Percentiles rank a stretch among this genome's conserved stretches.
These are phyloP conservation scores for Penicillium crustosum DNA, from an alignment of 2,329 filamentous ascomycete genomes.

Conservation along the genomic window DNA sequence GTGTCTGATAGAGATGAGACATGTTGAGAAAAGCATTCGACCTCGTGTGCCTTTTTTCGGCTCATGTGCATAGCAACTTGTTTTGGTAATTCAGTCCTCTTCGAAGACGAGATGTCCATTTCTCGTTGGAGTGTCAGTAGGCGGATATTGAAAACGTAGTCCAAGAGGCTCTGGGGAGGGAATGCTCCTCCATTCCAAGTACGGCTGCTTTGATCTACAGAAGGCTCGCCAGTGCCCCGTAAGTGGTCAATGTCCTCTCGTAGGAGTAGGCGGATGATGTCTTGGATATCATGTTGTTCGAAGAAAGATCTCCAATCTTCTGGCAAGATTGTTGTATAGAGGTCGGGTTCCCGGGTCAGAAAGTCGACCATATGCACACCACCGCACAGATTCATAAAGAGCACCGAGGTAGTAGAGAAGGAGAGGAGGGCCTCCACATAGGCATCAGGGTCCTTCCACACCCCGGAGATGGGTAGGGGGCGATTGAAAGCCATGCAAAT, in stretches of 20 bases:
- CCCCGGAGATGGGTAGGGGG: slow-evolving; percentile 66
- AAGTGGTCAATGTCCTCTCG: slow-evolving; percentile 65
- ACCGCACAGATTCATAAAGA: slow-evolving; percentile 87
- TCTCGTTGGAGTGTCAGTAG: slow-evolving; percentile 65
- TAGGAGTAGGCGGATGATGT: slow-evolving; percentile 77
- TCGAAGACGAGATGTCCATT: slow-evolving; percentile 1
- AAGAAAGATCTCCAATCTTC: slow-evolving; percentile 81
- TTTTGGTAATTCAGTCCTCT: slow-evolving; percentile 58
- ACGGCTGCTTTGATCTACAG: slow-evolving; percentile 13
- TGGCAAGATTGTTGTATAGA: slow-evolving; percentile 76
- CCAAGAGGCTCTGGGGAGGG: slow-evolving; percentile 59
- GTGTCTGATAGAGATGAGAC: slow-evolving; percentile 65
- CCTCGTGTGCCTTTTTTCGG: slow-evolving; percentile 94
- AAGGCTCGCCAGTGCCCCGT: slow-evolving; percentile 12
- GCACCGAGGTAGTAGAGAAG: slow-evolving; percentile 71
- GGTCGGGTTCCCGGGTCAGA: slow-evolving; percentile 78
- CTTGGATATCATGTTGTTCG: slow-evolving; percentile 66
- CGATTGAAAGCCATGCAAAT: slow-evolving; percentile 48
- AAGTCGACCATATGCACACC: slow-evolving; percentile 98
- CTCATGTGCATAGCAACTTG: slow-evolving; percentile 91
- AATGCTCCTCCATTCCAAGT: slow-evolving; percentile 46
- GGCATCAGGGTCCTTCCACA: slow-evolving; percentile 69
- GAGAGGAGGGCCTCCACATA: slow-evolving; percentile 77
- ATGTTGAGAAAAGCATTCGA: slow-evolving; percentile 81
- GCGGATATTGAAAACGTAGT: slow-evolving; percentile 72